Evolutionary conservation across 2,329 filamentous ascomycete genomes (phyloP), one percentile per base, ranked within the genome.

Genomic region (Onygenales sp.): DNA sequence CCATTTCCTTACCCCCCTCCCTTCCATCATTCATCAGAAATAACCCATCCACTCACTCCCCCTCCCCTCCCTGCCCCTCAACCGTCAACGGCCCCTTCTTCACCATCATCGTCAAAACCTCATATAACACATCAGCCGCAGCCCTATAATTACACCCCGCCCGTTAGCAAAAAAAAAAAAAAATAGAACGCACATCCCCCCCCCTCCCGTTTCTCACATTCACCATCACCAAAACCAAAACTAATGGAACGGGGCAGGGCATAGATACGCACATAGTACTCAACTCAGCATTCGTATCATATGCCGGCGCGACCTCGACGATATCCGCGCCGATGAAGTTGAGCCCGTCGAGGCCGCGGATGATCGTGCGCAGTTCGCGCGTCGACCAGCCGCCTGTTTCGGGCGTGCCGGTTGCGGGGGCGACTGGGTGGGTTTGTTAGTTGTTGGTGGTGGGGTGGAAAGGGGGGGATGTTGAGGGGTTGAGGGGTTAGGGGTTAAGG

Each of bases 81-180:
- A 44, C 50, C 60, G 78, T 85, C 58, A 89, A 71, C 0, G 85
- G 85, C 0, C 86, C 87, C 61, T 83, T 84, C 77, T 89, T 88
- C 13, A 89, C 85, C 86, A 90, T 91, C 56, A 91, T 77, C 10
- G 82, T 87, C 80, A 90, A 86, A 47, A 91, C 81, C 69, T 92
- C 86, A 63, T 86, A 91, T 17, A 91, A 70, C 0, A 81, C 80
- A 68, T 90, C 79, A 11, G 72, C 71, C 5, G 71, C 72, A 42
- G 71, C 72, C 66, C 65, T 68, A 43, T 7, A 31, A 35, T 36
- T 11, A 53, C 2, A 7, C 36, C 9, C 13, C 36, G 7, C 3
- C 13, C 13, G 36, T 39, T n/a, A 39, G 9, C 36, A 39, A 39
- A 39, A 9, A 39, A 17, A 17, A 17, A 17, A 17, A 17, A 17